Conservation (phyloP, 345 rosid genomes). For the Stellera chamaejasme region DNA sequence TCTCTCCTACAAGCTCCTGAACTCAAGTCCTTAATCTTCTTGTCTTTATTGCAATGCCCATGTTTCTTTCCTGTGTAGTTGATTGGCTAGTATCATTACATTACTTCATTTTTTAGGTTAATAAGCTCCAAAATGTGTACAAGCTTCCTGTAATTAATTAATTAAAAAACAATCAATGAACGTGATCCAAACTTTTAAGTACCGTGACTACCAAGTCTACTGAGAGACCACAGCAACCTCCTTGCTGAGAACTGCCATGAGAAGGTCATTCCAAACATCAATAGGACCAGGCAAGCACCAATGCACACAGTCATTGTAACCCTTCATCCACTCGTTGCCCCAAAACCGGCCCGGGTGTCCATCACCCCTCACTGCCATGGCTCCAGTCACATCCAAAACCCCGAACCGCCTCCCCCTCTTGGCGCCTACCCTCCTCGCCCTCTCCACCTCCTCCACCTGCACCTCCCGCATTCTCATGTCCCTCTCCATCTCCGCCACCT, state of each 20-base stretch:
- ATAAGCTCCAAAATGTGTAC: too few species aligned
- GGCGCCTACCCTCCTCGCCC: slow-evolving; percentile 7
- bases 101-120: too few species aligned
- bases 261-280: slow-evolving; percentile 61
- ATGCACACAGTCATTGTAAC: slow-evolving; percentile 61
- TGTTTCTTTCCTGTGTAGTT: too few species aligned
- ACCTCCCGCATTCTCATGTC: slow-evolving; percentile 21
- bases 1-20: too few species aligned
- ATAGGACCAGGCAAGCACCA: slow-evolving; percentile 87
- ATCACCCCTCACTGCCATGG: slow-evolving; percentile 67
- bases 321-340: slow-evolving; percentile 71
- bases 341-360: slow-evolving; percentile 61
- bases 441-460: slow-evolving; percentile 41
- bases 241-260: slow-evolving; percentile 40
- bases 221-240: slow-evolving; percentile 3
- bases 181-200: too few species aligned
- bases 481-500: slow-evolving; percentile 25
- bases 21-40: too few species aligned
- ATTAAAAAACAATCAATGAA: too few species aligned
- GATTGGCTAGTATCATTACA: too few species aligned
- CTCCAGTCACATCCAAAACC: slow-evolving; percentile 46
- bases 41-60: too few species aligned
- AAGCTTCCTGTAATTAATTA: too few species aligned
- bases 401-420: slow-evolving; percentile 28
- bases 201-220: not conserved